Percentiles rank a stretch among this genome's conserved stretches.
These are phyloP conservation scores for Massariosphaeria phaeospora DNA, from an alignment of 495 filamentous ascomycete species.

Conservation along the genomic window DNA sequence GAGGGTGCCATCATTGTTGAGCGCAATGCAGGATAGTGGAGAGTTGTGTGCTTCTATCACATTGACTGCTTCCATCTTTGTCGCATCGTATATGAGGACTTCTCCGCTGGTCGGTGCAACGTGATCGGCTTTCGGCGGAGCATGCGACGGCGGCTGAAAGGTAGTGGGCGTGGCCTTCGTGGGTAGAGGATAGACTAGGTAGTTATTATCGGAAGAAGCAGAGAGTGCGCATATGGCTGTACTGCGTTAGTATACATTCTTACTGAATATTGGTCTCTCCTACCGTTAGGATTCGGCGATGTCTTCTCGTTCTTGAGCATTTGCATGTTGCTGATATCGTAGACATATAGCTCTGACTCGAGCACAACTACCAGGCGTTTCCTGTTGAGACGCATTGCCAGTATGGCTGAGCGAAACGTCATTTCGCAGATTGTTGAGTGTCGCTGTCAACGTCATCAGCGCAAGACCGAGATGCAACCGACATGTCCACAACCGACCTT, in stretches of 20 bases:
- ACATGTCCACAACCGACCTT: conserved; percentile 59
- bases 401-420: conserved; percentile 89
- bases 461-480: not conserved
- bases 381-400: conserved; percentile 87
- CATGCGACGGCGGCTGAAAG: conserved; percentile 69
- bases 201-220: conserved; percentile 91
- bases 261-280: conserved; percentile 9
- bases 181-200: conserved; percentile 88
- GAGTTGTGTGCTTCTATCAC: conserved; percentile 91
- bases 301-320: conserved; percentile 85
- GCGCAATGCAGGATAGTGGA: conserved; percentile 80
- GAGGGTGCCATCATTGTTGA: conserved; percentile 89
- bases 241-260: conserved; percentile 13
- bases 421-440: conserved; percentile 97
- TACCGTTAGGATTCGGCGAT: conserved; percentile 83
- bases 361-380: conserved; percentile 89
- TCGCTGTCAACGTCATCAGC: conserved; percentile 52
- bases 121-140: conserved; percentile 69
- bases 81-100: conserved; percentile 83
- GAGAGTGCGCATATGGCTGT: conserved; percentile 86
- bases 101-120: conserved; percentile 84
- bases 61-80: conserved; percentile 83
- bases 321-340: conserved; percentile 98
- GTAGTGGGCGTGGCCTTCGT: conserved; percentile 63
- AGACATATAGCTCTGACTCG: conserved; percentile 93